Evolutionary conservation across 192 early-diverging fungal genomes (phyloP), one percentile per base, ranked within the genome.

Genomic region (Gamsiella multidivaricata): DNA sequence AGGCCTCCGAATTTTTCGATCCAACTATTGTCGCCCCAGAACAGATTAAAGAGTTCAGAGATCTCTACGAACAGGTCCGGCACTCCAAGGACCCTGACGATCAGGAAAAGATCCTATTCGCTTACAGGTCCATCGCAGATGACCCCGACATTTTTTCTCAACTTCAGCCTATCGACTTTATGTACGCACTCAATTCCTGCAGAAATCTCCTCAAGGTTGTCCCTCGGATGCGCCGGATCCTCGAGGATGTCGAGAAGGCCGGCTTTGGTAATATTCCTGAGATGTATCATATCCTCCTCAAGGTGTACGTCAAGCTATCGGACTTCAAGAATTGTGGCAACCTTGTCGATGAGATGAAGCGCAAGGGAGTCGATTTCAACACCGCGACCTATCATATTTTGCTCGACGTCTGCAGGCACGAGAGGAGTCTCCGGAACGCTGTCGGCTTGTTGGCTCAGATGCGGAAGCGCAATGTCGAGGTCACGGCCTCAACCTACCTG

Each of bases 81-180:
- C 10, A 37, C 20, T 68, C 59, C 17, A 63, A 15, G 15, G 36
- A 68, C 32, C 65, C 60, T n/a, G 25, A 63, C 5, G 65, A 78
- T 23, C 49, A 46, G 1, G 74, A 78, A 31, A 31, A 25, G 14
- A 17, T 78, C 12, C 29, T 69, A 18, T 9, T 36, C 14, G 46
- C 25, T 14, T 78, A 78, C 41, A 67, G 65, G 29, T 34, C 58
- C 6, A 20, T 78, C 10, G 74, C 74, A 4, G 74, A 78, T 3
- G 65, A 78, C 26, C 65, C 66, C 0, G 36, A 37, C 5, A 20
- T 63, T 5, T 41, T 78, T 20, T 15, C 46, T 15, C 63, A 58
- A 23, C 33, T 78, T 5, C 74, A 78, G 34, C 74, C 74, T 2
- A 51, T 51, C 36, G 74, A 78, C n/a, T 78, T 78, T 52, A 78